Base-by-base conservation (phyloP, 129 eudicot genomes). In the Daucus carota region DNA sequence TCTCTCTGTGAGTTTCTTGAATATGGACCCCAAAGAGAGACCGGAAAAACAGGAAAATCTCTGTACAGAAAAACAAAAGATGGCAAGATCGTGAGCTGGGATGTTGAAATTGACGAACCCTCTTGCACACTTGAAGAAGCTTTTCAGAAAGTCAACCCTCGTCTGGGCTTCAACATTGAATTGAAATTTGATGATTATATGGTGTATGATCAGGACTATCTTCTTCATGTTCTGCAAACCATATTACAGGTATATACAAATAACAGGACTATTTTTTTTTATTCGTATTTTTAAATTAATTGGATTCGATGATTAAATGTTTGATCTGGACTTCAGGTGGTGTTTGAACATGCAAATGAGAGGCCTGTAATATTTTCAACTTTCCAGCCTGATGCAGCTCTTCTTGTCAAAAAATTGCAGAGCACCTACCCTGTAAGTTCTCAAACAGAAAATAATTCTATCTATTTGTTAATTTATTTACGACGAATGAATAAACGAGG, bases 361-460 rank as follows among this genome's bases (percentile, higher is more conserved):
- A 85, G 98, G 67, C 92, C 93, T 5, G 59, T 93, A 12, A 81
- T 90, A 17, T 91, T 91, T 74, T 90, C 98, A n/a, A 85, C 84
- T 20, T 93, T 93, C 86, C 97, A 93, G 8, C 97, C 98, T 1
- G 97, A 93, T 77, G 98, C 98, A 2, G 97, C 95, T 16, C 70
- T 88, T 24, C 72, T 86, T 69, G 74, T 86, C 71, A 90, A 81
- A 76, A 88, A 90, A 52, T 89, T 90, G 63, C 98, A 93, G 84
- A 80, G 77, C 75, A 87, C 57, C 41, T 90, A 87, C 81, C 91
- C 93, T 16, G 98, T 90, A 74, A 80, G 88, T 66, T 57, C 6
- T 22, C 54, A 6, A 42, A 22, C 65, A 2, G 31, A 52, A 20
- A 1, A 7, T 0, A 57, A 3, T 12, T 36, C 2, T 36, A 36